These are phyloP conservation scores for Metarhizium robertsii DNA, from an alignment of 2,329 filamentous ascomycete species.

Conservation along the genomic window DNA sequence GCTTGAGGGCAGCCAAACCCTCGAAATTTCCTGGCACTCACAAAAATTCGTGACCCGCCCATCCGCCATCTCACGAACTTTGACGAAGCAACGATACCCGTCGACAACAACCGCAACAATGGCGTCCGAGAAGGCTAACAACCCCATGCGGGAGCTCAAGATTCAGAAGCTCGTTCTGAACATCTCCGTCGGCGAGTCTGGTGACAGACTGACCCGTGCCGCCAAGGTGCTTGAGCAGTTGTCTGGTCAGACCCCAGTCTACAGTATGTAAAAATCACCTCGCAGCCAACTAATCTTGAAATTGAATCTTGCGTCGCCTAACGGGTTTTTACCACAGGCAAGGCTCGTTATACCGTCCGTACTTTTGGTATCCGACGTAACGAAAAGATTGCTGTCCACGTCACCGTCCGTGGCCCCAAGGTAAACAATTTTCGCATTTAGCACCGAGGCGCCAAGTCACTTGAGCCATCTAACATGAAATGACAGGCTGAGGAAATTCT, in stretches of 20 bases:
- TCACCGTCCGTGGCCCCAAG: constrained; percentile 95
- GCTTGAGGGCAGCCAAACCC: constrained; percentile 33
- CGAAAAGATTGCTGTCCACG: constrained; percentile 99
- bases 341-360: constrained; percentile 99
- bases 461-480: constrained; percentile 14
- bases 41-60: constrained; percentile 21
- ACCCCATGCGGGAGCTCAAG: constrained; percentile 99
- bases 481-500: constrained; percentile 90
- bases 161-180: constrained; percentile 99
- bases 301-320: constrained; percentile 7
- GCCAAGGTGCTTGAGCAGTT: constrained; percentile 99
- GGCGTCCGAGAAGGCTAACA: constrained; percentile 74
- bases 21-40: constrained; percentile 26
- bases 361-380: constrained; percentile 99
- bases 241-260: constrained; percentile 98
- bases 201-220: constrained; percentile 99
- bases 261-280: constrained; percentile 55
- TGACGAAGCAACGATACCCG: constrained; percentile 25
- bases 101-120: constrained; percentile 30
- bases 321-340: constrained; percentile 49
- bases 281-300: neutral
- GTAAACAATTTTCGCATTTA: constrained; percentile 18
- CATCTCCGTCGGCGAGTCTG: constrained; percentile 99
- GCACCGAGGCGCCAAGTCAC: neutral
- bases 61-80: constrained; percentile 17